Base-by-base conservation (phyloP, 2,329 filamentous ascomycete genomes). In the Xylariales sp. region DNA sequence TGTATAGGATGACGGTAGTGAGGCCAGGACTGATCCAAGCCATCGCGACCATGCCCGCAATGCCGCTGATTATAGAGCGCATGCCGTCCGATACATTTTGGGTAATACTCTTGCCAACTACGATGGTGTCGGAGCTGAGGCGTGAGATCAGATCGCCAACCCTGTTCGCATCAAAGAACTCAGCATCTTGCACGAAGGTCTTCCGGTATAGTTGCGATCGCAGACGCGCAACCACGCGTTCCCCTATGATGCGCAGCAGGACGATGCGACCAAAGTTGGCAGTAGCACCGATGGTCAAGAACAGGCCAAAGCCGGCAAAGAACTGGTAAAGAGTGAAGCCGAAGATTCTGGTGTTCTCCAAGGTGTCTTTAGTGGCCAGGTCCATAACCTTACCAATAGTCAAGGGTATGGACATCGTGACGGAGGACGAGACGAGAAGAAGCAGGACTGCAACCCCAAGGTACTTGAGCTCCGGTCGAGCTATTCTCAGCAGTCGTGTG, bases 1-100 rank as follows among this genome's bases (percentile, higher is more conserved):
- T 85, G 46, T 96, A 67, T 34, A 86, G 78, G 46, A 98, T 75
- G 44, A 96, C 82, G 38, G 87, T 86, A 2, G 91, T 95, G 42
- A 98, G 74, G 63, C 95, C 86, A 41, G 94, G 76, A 60, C 88
- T 95, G 46, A 95, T 86, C 74, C 88, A 97, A n/a, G 87, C 80
- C 93, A 98, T 98, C 62, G 95, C 82, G 37, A 79, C 79, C 54
- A 98, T 86, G 3, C 93, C 94, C 45, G 91, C 91, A 22, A 78
- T 81, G 51, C 93, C 93, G 51, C 89, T 95, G 46, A 98, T 91
- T 22, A 93, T 68, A 12, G 93, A 85, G 46, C 93, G 79, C 39
- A 98, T 74, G n/a, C 93, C 93, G 64, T 98, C 93, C 5, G 91
- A 97, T 37, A 98, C 70, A 59, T 98, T 98, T 59, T 97, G 91